Evolutionary conservation across 768 basidiomycete genomes (phyloP).

Genomic region (Termitomyces sp.): DNA sequence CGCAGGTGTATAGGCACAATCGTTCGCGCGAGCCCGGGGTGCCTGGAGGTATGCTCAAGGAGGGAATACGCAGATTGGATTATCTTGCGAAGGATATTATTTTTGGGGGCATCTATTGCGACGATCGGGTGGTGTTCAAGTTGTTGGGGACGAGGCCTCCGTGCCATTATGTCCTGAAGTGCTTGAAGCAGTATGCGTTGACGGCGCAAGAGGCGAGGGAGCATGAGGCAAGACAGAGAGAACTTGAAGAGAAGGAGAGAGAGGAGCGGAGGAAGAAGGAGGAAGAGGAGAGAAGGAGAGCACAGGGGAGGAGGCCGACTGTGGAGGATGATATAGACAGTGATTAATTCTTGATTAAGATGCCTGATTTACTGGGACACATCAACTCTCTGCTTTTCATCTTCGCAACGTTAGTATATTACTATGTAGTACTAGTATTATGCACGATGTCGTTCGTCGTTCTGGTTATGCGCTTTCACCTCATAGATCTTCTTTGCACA

Average conservation of each 20-base stretch:
- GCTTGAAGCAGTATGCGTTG: conserved; percentile 44
- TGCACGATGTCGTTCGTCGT: background rate
- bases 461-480: background rate
- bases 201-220: conserved; percentile 51
- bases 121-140: conserved; percentile 42
- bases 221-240: conserved; percentile 37
- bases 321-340: conserved; percentile 11
- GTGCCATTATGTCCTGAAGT: conserved; percentile 60
- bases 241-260: conserved; percentile 7
- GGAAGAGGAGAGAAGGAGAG: background rate
- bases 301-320: conserved; percentile 7
- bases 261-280: conserved; percentile 40
- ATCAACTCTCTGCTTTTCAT: background rate
- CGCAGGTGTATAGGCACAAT: conserved; percentile 60
- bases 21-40: conserved; percentile 61
- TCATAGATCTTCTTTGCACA: no score
- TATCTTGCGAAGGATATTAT: conserved; percentile 58
- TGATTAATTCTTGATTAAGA: background rate
- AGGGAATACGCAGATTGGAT: conserved; percentile 65
- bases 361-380: background rate
- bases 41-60: conserved; percentile 66
- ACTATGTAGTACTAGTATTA: background rate
- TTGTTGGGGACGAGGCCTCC: conserved; percentile 50
- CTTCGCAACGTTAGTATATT: conserved; percentile 27
- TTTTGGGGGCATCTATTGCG: conserved; percentile 60